Evolutionary conservation across 768 basidiomycete genomes (phyloP).

Genomic region (Panaeolus cyanescens): DNA sequence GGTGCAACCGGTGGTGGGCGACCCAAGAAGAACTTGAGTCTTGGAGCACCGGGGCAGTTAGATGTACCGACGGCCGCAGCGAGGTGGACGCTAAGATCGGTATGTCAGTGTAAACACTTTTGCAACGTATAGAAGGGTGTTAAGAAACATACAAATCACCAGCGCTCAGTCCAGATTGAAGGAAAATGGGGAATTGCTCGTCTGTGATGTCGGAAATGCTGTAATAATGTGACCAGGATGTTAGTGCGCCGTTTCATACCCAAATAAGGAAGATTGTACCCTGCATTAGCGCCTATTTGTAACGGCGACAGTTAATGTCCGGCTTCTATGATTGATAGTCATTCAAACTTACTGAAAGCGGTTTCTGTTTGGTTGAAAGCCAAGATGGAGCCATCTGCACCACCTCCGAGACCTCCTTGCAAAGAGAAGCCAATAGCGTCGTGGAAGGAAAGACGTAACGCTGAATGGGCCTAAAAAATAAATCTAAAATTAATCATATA

Average conservation of each 20-base stretch:
- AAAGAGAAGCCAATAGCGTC: constrained; percentile 17
- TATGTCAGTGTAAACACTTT: background rate
- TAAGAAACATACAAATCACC: constrained; percentile 8
- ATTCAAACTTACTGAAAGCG: constrained; percentile 16
- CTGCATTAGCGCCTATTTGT: background rate
- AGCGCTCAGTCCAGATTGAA: constrained; percentile 1
- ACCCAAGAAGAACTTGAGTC: constrained; percentile 24
- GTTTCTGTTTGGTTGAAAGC: constrained; percentile 23
- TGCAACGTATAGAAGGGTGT: constrained; percentile 3
- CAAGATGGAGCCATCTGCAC: constrained; percentile 28
- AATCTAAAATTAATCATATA: background rate
- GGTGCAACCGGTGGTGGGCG: constrained; percentile 15
- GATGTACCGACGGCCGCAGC: constrained; percentile 17
- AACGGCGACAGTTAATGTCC: too few species aligned
- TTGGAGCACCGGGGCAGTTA: constrained; percentile 35
- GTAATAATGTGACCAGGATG: too few species aligned
- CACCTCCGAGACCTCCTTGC: constrained; percentile 24
- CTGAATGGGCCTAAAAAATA: constrained; percentile 12
- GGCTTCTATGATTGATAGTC: background rate
- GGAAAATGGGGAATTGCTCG: constrained; percentile 5
- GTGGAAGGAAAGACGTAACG: constrained; percentile 18
- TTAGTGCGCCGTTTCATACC: too few species aligned
- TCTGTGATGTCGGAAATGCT: constrained; percentile 6
- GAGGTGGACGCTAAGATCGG: constrained; percentile 1
- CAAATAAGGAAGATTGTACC: too few species aligned